These are phyloP conservation scores for Dactylis glomerata DNA, from an alignment of 176 grass and related monocot genomes.

Conservation along the genomic window DNA sequence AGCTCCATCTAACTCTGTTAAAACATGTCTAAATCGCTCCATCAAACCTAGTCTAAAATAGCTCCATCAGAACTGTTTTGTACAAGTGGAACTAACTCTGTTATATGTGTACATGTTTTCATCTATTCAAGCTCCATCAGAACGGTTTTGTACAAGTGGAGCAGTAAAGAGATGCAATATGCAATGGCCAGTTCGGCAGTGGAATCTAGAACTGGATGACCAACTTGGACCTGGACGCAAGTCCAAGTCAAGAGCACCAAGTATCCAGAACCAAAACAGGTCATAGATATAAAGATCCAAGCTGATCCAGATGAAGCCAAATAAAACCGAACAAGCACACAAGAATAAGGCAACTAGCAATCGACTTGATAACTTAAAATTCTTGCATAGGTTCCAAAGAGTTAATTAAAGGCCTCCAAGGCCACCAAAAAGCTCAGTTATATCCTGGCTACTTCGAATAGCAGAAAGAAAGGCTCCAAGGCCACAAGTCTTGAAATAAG, in stretches of 20 bases:
- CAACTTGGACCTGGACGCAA: not conserved
- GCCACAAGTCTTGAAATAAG: not conserved
- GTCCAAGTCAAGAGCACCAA: not conserved
- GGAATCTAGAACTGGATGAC: not conserved
- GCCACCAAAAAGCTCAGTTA: conserved; percentile 15
- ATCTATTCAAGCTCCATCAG: too few species aligned
- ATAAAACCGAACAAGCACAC: not conserved
- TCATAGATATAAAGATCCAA: not conserved
- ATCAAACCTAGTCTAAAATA: too few species aligned
- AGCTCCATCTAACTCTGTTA: too few species aligned
- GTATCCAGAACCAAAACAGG: not conserved
- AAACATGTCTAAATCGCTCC: too few species aligned
- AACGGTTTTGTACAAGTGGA: not conserved
- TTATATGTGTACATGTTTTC: too few species aligned
- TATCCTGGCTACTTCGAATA: conserved; percentile 24
- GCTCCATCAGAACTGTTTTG: not conserved
- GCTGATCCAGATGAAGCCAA: not conserved
- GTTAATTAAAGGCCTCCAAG: conserved; percentile 16
- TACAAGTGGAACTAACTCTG: not conserved
- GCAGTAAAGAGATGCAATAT: not conserved
- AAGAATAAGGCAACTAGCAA: not conserved
- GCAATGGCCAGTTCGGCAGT: not conserved
- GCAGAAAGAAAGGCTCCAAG: not conserved
- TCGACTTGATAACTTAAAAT: not conserved
- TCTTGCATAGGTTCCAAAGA: conserved; percentile 22